A percentile compares a stretch with the other conserved stretches of the same genome.
Evolutionary conservation across 1,284 basidiomycete genomes (phyloP).

Genomic region (Ustilago crameri): DNA sequence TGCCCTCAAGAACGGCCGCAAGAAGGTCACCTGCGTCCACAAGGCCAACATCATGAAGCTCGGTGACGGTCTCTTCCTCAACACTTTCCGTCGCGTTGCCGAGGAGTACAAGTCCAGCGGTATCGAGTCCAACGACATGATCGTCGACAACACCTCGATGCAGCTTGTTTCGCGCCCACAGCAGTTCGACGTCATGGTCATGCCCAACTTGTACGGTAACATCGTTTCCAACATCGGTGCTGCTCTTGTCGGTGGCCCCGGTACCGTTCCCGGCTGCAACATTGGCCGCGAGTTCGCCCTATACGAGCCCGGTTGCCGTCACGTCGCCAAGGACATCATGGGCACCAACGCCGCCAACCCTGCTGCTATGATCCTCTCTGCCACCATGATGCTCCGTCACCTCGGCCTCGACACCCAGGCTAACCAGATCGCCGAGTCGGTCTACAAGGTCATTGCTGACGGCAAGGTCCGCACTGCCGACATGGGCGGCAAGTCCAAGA

Average conservation of each 20-base stretch:
- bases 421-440: constrained; percentile 91
- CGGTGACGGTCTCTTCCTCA: constrained; percentile 98
- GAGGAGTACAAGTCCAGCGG: constrained; percentile 92
- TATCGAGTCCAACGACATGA: constrained; percentile 96
- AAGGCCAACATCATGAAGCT: constrained; percentile 99
- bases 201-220: constrained; percentile 94
- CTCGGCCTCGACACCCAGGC: constrained; percentile 95
- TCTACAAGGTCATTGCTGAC: constrained; percentile 90
- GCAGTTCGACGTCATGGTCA: constrained; percentile 99
- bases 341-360: constrained; percentile 98
- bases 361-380: constrained; percentile 94
- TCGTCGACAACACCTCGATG: constrained; percentile 99
- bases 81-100: constrained; percentile 94
- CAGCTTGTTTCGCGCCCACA: constrained; percentile 93
- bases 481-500: constrained; percentile 78
- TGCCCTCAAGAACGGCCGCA: constrained; percentile 97
- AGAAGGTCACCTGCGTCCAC: constrained; percentile 99
- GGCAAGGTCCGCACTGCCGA: constrained; percentile 93
- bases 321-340: constrained; percentile 98
- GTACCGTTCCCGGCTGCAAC: constrained; percentile 97
- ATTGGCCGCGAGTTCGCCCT: constrained; percentile 97
- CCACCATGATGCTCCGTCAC: constrained; percentile 99
- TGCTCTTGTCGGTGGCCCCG: constrained; percentile 96
- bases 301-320: constrained; percentile 98
- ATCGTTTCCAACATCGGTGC: constrained; percentile 99